Base-by-base conservation (phyloP, 108 stramenopile genomes). In the Pseudonitzschia delicatissima region DNA sequence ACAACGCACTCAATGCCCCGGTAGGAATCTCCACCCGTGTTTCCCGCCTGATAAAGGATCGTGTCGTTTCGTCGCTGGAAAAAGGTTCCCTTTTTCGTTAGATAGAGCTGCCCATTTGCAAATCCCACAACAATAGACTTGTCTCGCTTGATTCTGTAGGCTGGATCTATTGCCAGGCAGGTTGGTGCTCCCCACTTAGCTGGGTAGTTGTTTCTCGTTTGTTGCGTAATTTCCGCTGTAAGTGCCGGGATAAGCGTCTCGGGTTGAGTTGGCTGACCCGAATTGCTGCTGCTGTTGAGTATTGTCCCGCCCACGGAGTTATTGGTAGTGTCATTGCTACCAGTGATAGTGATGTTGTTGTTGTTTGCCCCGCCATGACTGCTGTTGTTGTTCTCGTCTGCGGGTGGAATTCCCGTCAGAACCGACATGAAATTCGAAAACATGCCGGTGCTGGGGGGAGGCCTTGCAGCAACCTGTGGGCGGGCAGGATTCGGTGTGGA, bases 71-170 rank as follows among this genome's bases (percentile, higher is more conserved):
- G 67, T 18, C 84, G 78, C 55, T 79, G 75, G 53, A 85, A 81
- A n/a, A 77, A 65, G 4, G 64, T 76, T 39, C 83, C 77, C 15
- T 85, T 68, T 52, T 79, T 79, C 34, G 92, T 90, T 48, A 87
- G 57, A 0, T 88, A 33, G 27, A 93, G 63, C 23, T 83, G 67
- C 25, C 88, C 88, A 64, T 87, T 79, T 21, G 70, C 49, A 68
- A 93, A 93, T 45, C 88, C 91, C 26, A 87, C 86, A 28, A 90
- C 9, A 5, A 93, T 28, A 12, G 77, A 71, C 59, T 80, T 82
- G 53, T 85, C 80, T 47, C 78, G 69, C 18, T 61, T 69, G 15
- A 69, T 61, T 27, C 62, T 57, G 51, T 86, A 85, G 21, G 83
- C 62, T 60, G 91, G 91, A 82, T 93, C 88, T 0, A 90, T 50